Evolutionary conservation across 805 yeast species (phyloP).

Genomic region (Zygoascus bituminiphila): DNA sequence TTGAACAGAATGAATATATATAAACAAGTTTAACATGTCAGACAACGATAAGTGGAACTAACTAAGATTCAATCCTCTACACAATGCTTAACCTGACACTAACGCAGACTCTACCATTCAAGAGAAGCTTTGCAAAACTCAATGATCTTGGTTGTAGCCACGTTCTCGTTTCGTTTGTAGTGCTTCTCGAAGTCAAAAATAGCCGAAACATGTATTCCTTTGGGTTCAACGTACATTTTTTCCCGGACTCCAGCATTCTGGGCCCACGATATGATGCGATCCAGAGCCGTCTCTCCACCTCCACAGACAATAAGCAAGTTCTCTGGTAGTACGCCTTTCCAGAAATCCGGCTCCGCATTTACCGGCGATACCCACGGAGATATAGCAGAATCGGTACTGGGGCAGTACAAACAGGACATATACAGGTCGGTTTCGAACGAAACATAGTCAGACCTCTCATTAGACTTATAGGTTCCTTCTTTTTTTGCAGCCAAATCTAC

Average conservation of each 20-base stretch:
- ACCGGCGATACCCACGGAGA: constrained; percentile 10
- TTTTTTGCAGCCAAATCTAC: constrained; percentile 8
- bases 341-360: constrained; percentile 4
- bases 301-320: constrained; percentile 9
- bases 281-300: constrained; percentile 9
- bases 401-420: constrained; percentile 9
- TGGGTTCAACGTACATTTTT: neutral
- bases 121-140: neutral
- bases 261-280: constrained; percentile 3
- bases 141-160: neutral
- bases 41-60: neutral
- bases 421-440: constrained; percentile 1
- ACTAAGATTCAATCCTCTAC: too few species aligned
- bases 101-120: neutral
- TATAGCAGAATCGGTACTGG: neutral
- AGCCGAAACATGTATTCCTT: constrained; percentile 1
- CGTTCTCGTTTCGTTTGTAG: neutral
- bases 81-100: too few species aligned
- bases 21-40: neutral
- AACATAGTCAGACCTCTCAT: constrained; percentile 5
- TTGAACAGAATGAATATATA: too few species aligned
- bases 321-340: constrained; percentile 11
- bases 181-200: neutral
- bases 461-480: constrained; percentile 9
- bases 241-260: neutral